These are phyloP conservation scores for Tulasnella sp. DNA, from an alignment of 768 basidiomycete species.

Conservation along the genomic window DNA sequence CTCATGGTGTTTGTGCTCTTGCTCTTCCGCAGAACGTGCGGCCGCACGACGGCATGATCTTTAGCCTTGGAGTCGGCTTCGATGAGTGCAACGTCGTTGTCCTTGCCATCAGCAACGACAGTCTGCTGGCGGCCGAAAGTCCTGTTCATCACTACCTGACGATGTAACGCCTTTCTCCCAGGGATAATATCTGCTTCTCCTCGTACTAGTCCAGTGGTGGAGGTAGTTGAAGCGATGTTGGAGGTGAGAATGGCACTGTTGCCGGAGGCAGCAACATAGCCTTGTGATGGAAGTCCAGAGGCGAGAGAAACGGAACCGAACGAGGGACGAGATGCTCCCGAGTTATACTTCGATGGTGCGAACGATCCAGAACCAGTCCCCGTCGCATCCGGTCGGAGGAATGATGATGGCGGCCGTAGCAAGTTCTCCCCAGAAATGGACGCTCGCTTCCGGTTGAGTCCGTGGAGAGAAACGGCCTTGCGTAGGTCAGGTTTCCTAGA, in stretches of 20 bases:
- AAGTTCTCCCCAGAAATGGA: not conserved
- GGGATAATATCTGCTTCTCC: slow-evolving; percentile 42
- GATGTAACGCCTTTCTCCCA: slow-evolving; percentile 25
- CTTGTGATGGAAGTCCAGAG: slow-evolving; percentile 11
- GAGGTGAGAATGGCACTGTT: slow-evolving; percentile 93
- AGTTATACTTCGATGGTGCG: not conserved
- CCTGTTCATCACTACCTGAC: slow-evolving; percentile 61
- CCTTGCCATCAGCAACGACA: slow-evolving; percentile 21
- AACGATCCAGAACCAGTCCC: not conserved
- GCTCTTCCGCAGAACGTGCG: slow-evolving; percentile 47
- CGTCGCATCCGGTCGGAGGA: not conserved
- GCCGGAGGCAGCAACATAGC: slow-evolving; percentile 87
- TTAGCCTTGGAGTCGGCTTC: not conserved
- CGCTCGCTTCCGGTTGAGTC: slow-evolving; percentile 3
- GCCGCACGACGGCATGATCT: not conserved
- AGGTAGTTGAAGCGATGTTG: slow-evolving; percentile 61
- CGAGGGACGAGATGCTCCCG: slow-evolving; percentile 12
- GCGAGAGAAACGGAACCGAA: not conserved
- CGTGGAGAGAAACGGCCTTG: slow-evolving; percentile 5
- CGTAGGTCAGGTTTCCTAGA: not conserved
- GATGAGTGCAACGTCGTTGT: slow-evolving; percentile 16
- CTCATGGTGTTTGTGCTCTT: slow-evolving; percentile 71
- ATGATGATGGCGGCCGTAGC: not conserved
- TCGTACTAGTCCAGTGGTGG: slow-evolving; percentile 11
- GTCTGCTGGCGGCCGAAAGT: slow-evolving; percentile 35